Conservation (phyloP, 768 basidiomycete species). For the Mycena belliarum region DNA sequence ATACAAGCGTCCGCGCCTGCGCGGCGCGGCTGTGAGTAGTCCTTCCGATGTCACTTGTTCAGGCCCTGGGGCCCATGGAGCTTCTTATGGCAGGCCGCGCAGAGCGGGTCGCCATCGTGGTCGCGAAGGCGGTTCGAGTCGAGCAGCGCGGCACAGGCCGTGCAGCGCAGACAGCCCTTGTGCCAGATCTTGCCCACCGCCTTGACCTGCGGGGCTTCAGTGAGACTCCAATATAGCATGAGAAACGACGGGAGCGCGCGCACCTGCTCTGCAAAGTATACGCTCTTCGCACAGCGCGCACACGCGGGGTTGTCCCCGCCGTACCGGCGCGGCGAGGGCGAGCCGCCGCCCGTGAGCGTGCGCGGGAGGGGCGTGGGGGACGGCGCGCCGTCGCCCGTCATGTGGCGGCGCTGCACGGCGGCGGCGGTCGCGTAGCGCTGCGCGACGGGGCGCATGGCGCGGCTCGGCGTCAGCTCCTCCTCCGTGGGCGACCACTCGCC, state of each 20-base stretch:
- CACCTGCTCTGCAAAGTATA: constrained; percentile 49
- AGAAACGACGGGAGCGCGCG: not conserved
- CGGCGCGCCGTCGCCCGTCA: constrained; percentile 23
- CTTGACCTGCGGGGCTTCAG: constrained; percentile 58
- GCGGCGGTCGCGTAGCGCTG: constrained; percentile 21
- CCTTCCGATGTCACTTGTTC: no score
- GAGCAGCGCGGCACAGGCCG: constrained; percentile 65
- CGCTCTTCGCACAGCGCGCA: constrained; percentile 69
- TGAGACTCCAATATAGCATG: not conserved
- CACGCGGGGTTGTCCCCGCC: constrained; percentile 62
- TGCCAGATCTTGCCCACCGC: constrained; percentile 82
- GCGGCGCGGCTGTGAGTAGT: no score
- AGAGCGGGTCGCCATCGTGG: constrained; percentile 72
- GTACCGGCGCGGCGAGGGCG: constrained; percentile 49
- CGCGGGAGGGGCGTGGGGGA: constrained; percentile 23
- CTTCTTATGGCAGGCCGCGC: constrained; percentile 75
- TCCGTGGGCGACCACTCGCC: no score
- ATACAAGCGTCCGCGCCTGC: no score
- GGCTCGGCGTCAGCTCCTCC: constrained; percentile 34
- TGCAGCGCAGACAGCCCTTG: constrained; percentile 75
- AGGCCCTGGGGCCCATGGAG: constrained; percentile 28
- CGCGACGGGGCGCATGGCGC: constrained; percentile 14
- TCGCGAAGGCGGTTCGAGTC: constrained; percentile 75
- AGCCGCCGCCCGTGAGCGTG: constrained; percentile 36
- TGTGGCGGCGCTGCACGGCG: constrained; percentile 21